A percentile compares a stretch with the other conserved stretches of the same genome.
Conservation (phyloP, 108 stramenopile genomes). For the Mediolabrus comicus region DNA sequence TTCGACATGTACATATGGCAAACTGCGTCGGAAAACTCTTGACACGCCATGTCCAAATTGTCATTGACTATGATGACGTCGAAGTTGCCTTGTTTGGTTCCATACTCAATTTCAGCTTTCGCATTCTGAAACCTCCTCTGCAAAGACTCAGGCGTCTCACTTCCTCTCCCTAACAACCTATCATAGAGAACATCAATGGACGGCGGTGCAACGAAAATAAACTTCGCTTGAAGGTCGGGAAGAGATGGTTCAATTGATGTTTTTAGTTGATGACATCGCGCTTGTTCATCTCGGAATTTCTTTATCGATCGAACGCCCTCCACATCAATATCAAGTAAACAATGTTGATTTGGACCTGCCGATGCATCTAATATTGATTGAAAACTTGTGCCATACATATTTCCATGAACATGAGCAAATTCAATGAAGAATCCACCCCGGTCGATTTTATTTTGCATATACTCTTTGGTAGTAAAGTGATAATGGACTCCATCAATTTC, state of each 20-base stretch:
- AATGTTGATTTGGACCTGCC: slow-evolving; percentile 50
- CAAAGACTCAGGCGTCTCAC: slow-evolving; percentile 84
- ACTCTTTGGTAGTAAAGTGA: slow-evolving; percentile 73
- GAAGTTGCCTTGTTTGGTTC: slow-evolving; percentile 61
- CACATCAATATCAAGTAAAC: slow-evolving; percentile 94
- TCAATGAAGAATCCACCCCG: slow-evolving; percentile 78
- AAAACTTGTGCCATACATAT: slow-evolving; percentile 93
- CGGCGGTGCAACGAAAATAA: slow-evolving; percentile 94
- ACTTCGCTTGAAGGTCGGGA: slow-evolving; percentile 57
- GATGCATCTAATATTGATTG: slow-evolving; percentile 65
- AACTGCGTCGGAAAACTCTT: slow-evolving; percentile 49
- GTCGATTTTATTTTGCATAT: slow-evolving; percentile 53
- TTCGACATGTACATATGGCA: slow-evolving; percentile 34
- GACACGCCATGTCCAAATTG: slow-evolving; percentile 71
- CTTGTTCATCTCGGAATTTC: slow-evolving; percentile 32
- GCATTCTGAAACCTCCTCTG: slow-evolving; percentile 78
- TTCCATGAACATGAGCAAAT: slow-evolving; percentile 95
- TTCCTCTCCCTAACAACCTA: slow-evolving; percentile 78
- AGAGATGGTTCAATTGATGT: slow-evolving; percentile 13
- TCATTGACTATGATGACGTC: slow-evolving; percentile 86
- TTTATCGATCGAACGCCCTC: slow-evolving; percentile 78
- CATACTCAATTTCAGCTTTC: slow-evolving; percentile 83
- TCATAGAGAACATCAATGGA: slow-evolving; percentile 77
- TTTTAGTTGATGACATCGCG: neutral
- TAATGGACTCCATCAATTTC: slow-evolving; percentile 91